A percentile compares a stretch with the other conserved stretches of the same genome.
Evolutionary conservation across 2,329 filamentous ascomycete species (phyloP).

Genomic region (Monilinia vaccinii-corymbosi): DNA sequence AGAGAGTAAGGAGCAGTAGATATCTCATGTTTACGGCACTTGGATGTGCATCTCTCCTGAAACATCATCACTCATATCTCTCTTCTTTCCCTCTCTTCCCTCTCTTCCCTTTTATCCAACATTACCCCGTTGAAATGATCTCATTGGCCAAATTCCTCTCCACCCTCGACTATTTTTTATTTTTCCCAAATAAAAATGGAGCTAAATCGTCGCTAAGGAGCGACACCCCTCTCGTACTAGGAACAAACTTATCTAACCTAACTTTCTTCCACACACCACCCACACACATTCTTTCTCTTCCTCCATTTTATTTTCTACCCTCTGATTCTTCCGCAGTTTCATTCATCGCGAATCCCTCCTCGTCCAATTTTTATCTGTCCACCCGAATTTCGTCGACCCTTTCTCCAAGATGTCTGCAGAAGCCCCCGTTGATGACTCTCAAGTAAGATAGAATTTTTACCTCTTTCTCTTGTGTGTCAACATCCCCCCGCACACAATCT

Average conservation of each 20-base stretch:
- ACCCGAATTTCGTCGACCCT: neutral
- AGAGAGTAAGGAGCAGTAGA: too few relatives aligned
- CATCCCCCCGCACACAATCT: conserved; percentile 6
- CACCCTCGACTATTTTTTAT: conserved; percentile 2
- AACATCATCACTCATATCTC: too few relatives aligned
- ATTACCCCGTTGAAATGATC: neutral
- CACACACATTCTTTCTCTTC: conserved; percentile 14
- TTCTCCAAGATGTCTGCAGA: conserved; percentile 48
- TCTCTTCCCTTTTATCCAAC: neutral
- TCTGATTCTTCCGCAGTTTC: conserved; percentile 6
- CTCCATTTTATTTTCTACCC: conserved; percentile 11
- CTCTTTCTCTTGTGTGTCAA: conserved; percentile 15
- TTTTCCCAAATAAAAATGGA: conserved; percentile 3
- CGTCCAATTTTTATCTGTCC: conserved; percentile 25
- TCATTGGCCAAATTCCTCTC: neutral
- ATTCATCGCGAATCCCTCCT: neutral
- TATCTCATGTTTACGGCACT: too few relatives aligned
- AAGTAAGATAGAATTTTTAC: conserved; percentile 39
- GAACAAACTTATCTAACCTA: conserved; percentile 11
- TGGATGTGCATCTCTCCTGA: too few relatives aligned
- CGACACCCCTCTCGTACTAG: neutral
- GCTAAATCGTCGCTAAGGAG: conserved; percentile 5
- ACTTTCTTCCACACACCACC: conserved; percentile 14
- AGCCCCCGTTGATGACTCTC: conserved; percentile 37
- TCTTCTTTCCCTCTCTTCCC: neutral